Evolutionary conservation across 805 yeast species (phyloP).

Genomic region (Schwanniomyces pseudopolymorphus): DNA sequence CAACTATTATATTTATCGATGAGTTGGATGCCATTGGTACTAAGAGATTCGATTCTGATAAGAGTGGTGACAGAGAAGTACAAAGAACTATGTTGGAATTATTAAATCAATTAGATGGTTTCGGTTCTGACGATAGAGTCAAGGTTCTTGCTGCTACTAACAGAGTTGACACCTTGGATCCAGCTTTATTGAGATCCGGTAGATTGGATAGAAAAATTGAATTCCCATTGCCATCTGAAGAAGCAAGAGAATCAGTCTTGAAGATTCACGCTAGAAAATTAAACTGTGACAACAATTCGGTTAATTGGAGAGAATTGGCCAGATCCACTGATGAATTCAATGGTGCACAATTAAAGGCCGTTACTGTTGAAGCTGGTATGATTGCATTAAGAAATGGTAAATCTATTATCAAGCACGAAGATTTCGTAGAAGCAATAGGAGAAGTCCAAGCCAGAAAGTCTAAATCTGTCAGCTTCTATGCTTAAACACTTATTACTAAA

Average conservation of each 20-base stretch:
- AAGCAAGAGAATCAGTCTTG: slow-evolving; percentile 93
- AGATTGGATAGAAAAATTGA: slow-evolving; percentile 97
- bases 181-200: slow-evolving; percentile 97
- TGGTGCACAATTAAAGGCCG: slow-evolving; percentile 98
- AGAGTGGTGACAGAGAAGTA: slow-evolving; percentile 47
- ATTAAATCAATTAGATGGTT: slow-evolving; percentile 73
- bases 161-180: slow-evolving; percentile 96
- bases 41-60: slow-evolving; percentile 45
- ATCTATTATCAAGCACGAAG: slow-evolving; percentile 89
- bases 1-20: slow-evolving; percentile 46
- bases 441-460: slow-evolving; percentile 98
- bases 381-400: slow-evolving; percentile 96
- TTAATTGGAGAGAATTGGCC: slow-evolving; percentile 98
- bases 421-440: slow-evolving; percentile 95
- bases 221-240: slow-evolving; percentile 96
- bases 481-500: slow-evolving; percentile 40
- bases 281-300: slow-evolving; percentile 80
- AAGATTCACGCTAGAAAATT: slow-evolving; percentile 97
- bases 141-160: slow-evolving; percentile 98
- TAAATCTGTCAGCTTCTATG: slow-evolving; percentile 94
- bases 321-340: slow-evolving; percentile 97
- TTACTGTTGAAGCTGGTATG: slow-evolving; percentile 99
- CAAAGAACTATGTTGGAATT: slow-evolving; percentile 51
- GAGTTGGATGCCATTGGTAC: slow-evolving; percentile 50
- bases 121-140: slow-evolving; percentile 95